phyloP scores from a whole-genome alignment of 768 basidiomycete genomes.

The Trichaptum fuscoviolaceum region DNA sequence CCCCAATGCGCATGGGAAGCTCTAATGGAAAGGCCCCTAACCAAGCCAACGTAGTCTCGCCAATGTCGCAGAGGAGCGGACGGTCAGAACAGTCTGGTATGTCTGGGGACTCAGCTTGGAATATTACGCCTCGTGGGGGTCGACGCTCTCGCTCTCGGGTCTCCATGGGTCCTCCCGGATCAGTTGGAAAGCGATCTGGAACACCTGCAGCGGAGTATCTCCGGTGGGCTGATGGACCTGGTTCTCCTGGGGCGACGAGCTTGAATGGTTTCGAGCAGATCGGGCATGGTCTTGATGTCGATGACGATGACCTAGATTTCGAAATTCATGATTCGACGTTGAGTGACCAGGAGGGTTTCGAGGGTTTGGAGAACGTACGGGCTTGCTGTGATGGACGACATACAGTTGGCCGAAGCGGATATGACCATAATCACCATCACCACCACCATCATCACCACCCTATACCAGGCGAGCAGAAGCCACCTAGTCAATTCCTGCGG shows the following conservation, averaged over 20 bases:
- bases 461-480: conserved; percentile 14
- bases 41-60: conserved; percentile 47
- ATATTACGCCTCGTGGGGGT: conserved; percentile 63
- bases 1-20: conserved; percentile 18
- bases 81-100: conserved; percentile 44
- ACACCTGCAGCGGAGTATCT: conserved; percentile 92
- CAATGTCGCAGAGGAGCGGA: conserved; percentile 68
- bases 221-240: conserved; percentile 62
- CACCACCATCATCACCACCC: conserved; percentile 44
- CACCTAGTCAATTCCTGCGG: conserved; percentile 29
- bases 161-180: conserved; percentile 55
- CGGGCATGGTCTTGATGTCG: conserved; percentile 22
- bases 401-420: conserved; percentile 66
- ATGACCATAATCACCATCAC: conserved; percentile 55
- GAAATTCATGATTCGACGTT: conserved; percentile 72
- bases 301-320: conserved; percentile 71
- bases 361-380: conserved; percentile 92
- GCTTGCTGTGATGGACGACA: conserved; percentile 87
- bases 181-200: conserved; percentile 79
- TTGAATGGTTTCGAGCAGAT: conserved; percentile 28
- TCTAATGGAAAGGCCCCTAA: conserved; percentile 51
- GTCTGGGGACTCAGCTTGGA: conserved; percentile 56
- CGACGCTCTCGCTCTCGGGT: conserved; percentile 76
- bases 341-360: conserved; percentile 71
- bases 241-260: conserved; percentile 68